Evolutionary conservation across 495 filamentous ascomycete genomes (phyloP).

Genomic region (Ascodesmis nigricans): DNA sequence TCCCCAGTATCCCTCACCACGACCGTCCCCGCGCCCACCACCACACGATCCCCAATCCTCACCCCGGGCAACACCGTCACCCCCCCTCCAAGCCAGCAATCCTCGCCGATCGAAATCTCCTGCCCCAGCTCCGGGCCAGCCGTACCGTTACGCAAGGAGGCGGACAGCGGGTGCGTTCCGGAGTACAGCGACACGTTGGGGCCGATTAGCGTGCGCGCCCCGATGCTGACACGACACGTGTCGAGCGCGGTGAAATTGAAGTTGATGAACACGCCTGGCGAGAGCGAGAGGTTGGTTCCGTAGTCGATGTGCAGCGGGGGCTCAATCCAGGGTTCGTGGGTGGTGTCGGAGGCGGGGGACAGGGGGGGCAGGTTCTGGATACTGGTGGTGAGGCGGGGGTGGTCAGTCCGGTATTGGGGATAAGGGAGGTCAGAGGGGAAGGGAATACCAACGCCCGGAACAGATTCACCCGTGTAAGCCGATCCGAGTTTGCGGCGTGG

Average conservation of each 20-base stretch:
- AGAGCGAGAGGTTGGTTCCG: slow-evolving; percentile 48
- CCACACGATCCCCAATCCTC: slow-evolving; percentile 48
- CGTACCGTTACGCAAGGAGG: slow-evolving; percentile 46
- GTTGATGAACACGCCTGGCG: slow-evolving; percentile 52
- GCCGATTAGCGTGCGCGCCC: slow-evolving; percentile 55
- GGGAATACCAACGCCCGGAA: slow-evolving; percentile 43
- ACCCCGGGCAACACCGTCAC: slow-evolving; percentile 57
- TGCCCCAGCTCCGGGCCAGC: slow-evolving; percentile 53
- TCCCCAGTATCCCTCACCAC: slow-evolving; percentile 61
- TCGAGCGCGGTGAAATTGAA: slow-evolving; percentile 56
- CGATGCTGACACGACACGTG: slow-evolving; percentile 54
- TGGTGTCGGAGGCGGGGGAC: too few relatives aligned
- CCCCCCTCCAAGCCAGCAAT: slow-evolving; percentile 76
- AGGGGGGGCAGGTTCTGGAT: too few relatives aligned
- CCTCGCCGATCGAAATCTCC: slow-evolving; percentile 59
- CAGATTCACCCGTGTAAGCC: slow-evolving; percentile 39
- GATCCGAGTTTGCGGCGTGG: slow-evolving; percentile 29
- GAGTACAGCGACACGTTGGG: slow-evolving; percentile 55
- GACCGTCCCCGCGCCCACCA: slow-evolving; percentile 69
- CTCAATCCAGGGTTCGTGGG: slow-evolving; percentile 51
- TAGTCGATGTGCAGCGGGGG: slow-evolving; percentile 52
- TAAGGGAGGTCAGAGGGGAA: not conserved
- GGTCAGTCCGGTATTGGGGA: not conserved
- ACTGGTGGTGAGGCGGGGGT: not conserved
- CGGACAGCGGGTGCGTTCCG: slow-evolving; percentile 58